Percentiles rank a stretch among this genome's conserved stretches.
phyloP scores from a whole-genome alignment of 345 rosid genomes.

The Cardamine resedifolia region DNA sequence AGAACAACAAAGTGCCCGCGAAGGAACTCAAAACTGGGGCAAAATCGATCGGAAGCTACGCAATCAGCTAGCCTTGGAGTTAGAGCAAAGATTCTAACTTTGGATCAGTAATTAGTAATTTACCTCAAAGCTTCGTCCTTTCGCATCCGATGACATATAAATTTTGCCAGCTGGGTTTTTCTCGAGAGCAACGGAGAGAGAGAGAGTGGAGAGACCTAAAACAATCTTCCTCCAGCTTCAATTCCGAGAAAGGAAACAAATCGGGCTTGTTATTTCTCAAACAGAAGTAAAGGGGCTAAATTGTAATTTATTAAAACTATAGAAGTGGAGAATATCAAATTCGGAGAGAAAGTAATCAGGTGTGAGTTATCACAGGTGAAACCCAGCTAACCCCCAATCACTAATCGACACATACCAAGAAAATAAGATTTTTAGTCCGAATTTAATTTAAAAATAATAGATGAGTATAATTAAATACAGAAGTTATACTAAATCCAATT shows the following conservation, averaged over 20 bases:
- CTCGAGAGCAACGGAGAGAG: conserved; percentile 25
- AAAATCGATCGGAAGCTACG: conserved; percentile 32
- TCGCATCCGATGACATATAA: conserved; percentile 11
- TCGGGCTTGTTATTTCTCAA: background rate
- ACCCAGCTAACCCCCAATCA: background rate
- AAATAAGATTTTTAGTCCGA: background rate
- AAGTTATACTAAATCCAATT: background rate
- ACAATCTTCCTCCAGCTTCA: conserved; percentile 23
- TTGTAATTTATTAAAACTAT: background rate
- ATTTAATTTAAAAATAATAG: background rate
- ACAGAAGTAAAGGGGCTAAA: conserved; percentile 8
- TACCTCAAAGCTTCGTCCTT: conserved; percentile 30
- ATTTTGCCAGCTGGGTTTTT: conserved; percentile 23
- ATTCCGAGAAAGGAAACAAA: conserved; percentile 14
- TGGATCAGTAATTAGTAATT: conserved; percentile 10
- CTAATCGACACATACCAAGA: background rate
- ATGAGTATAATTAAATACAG: background rate
- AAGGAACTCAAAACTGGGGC: conserved; percentile 23
- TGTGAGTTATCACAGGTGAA: conserved; percentile 5
- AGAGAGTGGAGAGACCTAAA: conserved; percentile 27
- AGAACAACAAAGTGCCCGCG: conserved; percentile 9
- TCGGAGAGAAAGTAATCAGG: background rate
- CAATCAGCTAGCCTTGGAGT: conserved; percentile 30
- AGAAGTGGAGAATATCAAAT: background rate
- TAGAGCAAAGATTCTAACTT: conserved; percentile 33